Conservation (phyloP, 1,284 basidiomycete species). For the Sporisorium reilianum region DNA sequence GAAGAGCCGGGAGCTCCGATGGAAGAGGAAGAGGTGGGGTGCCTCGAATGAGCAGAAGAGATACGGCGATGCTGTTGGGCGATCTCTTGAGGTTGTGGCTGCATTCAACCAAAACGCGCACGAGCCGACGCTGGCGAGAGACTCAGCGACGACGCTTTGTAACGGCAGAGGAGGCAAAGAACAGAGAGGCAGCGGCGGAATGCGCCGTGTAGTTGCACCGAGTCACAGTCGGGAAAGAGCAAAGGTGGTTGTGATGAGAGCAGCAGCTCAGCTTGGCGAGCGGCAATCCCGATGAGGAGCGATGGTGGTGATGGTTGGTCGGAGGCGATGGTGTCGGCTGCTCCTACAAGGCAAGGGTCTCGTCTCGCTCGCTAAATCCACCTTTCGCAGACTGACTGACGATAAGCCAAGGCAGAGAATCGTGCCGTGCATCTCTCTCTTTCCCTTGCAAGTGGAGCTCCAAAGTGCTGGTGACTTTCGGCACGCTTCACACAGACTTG, state of each 20-base stretch:
- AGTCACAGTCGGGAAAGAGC: neutral
- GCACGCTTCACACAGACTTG: neutral
- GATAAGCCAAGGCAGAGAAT: slow-evolving; percentile 10
- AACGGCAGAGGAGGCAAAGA: slow-evolving; percentile 7
- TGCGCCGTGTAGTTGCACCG: neutral
- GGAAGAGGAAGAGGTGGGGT: slow-evolving; percentile 26
- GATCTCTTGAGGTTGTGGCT: slow-evolving; percentile 22
- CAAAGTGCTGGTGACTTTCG: slow-evolving; percentile 6
- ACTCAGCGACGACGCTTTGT: slow-evolving; percentile 26
- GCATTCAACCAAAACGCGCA: slow-evolving; percentile 35
- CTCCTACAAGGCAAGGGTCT: slow-evolving; percentile 5
- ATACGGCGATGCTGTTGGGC: slow-evolving; percentile 20
- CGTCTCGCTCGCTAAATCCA: neutral
- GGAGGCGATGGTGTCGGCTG: slow-evolving; percentile 5
- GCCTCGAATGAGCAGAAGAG: slow-evolving; percentile 17
- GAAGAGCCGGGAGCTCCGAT: slow-evolving; percentile 19
- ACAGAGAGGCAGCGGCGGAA: neutral
- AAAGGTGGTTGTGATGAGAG: neutral
- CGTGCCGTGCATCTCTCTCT: neutral
- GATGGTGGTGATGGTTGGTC: neutral
- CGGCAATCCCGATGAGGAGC: too few relatives aligned
- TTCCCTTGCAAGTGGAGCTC: neutral
- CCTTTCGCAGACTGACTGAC: too few relatives aligned
- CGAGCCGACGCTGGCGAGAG: slow-evolving; percentile 18
- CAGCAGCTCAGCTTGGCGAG: neutral